Base-by-base conservation (phyloP, 176 grass and related monocot species). In the Tillandsia leiboldiana region DNA sequence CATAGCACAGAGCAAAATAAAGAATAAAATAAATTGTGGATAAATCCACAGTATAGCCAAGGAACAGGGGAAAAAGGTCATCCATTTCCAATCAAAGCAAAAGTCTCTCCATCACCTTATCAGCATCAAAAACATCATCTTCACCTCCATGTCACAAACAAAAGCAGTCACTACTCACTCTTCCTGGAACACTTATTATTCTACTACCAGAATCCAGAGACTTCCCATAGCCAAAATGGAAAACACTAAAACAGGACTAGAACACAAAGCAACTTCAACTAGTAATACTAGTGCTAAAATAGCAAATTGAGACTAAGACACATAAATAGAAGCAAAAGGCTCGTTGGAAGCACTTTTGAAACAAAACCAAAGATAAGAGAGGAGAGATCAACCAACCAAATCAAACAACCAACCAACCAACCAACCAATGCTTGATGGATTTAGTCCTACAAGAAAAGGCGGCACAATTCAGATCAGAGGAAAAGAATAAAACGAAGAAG, bases 11-110 rank as follows among this genome's bases (percentile, higher is more conserved):
- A 1, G 7, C 22, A 18, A 9, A 7, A n/a, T 20, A 15, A 61
- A 61, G 22, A 9, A 22, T 20, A 22, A 15, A 61, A 56, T 24
- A 24, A 24, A 24, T 24, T 24, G 24, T 24, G 1, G 24, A n/a
- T 18, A 20, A 61, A 9, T 7, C 33, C 33, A 61, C 18, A 18
- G 9, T 61, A 61, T 20, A 23, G 11, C 1, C 11, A 61, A 23
- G 17, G 9, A 61, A 61, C 13, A 18, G 17, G 17, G 33, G 56
- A 10, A 61, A 10, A 2, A 61, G 17, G 22, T 1, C 13, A 22
- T 61, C 56, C 56, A 61, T 61, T 61, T 61, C 56, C 13, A 61
- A 59, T 59, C 54, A 59, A 15, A 20, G 54, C 12, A 59, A 20
- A 9, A 20, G 9, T 9, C 22, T 20, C 17, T 61, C 4, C 22